These are phyloP conservation scores for Lentinula sp. DNA, from an alignment of 768 basidiomycete species.

Conservation along the genomic window DNA sequence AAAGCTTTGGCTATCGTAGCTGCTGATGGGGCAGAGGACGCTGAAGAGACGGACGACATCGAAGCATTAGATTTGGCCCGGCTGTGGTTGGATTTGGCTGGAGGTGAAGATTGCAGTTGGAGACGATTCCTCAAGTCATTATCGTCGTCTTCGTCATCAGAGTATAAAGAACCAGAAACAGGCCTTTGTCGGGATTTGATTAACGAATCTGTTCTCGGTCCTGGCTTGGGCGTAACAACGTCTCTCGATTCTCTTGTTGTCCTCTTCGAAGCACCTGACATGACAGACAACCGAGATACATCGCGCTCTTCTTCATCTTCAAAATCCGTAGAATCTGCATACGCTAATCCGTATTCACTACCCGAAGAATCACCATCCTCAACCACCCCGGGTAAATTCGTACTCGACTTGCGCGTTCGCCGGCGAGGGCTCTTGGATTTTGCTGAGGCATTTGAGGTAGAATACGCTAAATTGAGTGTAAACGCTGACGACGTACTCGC, in stretches of 20 bases:
- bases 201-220: background rate
- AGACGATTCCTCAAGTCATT: slow-evolving; percentile 23
- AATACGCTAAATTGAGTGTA: background rate
- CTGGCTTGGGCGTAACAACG: slow-evolving; percentile 1
- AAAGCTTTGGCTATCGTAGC: slow-evolving; percentile 35
- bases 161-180: background rate
- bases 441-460: background rate
- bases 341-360: slow-evolving; percentile 37
- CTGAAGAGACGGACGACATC: slow-evolving; percentile 12
- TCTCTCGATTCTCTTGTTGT: background rate
- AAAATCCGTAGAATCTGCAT: slow-evolving; percentile 41
- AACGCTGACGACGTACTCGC: slow-evolving; percentile 10
- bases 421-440: background rate
- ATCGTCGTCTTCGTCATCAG: slow-evolving; percentile 15
- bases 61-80: background rate
- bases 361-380: slow-evolving; percentile 2
- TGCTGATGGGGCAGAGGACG: slow-evolving; percentile 16
- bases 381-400: background rate
- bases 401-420: background rate
- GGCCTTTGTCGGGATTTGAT: background rate
- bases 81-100: background rate
- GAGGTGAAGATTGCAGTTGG: background rate
- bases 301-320: slow-evolving; percentile 28
- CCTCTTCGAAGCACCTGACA: background rate
- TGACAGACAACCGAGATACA: background rate